Evolutionary conservation across 179 eudicot genomes (phyloP), one percentile per base, ranked within the genome.

Genomic region (Beta macrorhiza): DNA sequence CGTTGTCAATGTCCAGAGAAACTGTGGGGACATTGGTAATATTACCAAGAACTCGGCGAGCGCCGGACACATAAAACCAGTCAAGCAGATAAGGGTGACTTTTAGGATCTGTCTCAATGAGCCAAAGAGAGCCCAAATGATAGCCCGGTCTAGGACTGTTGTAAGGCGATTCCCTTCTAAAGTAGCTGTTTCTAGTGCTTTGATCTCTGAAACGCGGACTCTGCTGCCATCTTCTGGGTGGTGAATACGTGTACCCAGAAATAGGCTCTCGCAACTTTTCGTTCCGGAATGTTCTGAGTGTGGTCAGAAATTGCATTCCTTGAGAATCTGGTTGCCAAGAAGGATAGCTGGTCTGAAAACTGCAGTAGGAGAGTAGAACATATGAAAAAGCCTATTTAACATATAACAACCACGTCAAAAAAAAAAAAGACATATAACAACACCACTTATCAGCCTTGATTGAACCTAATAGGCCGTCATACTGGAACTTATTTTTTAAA

Each of bases 301-400:
- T 84, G 32, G 82, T 56, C 58, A 97, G 85, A 82, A 97, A 89
- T 71, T 91, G 91, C 87, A 87, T 87, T 64, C 99, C 98, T 63
- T 89, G 89, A 72, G 79, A 77, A 49, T 94, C 82, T 57, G 99
- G 97, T 79, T 88, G 90, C 98, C 99, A 97, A 45, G 86, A 86
- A 49, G 92, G 99, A 81, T 94, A 94, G 86, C 88, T 89, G 83
- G 86, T 90, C 75, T 91, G 95, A 85, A 97, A 97, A 88, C 99
- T 97, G 94, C 82, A 82, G 75, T 37, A 37, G 2, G 77, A 49
- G 57, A 78, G 20, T 16, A 13, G 22, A 59, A 57, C 17, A 29
- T 0, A 56, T 12, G 4, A 56, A 32, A 51, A 14, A 19, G 5
- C 15, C 47, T 8, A 1, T 42, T 59, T 11, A 62, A 62, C n/a